These are phyloP conservation scores for Cyberlindnera xylosilytica DNA, from an alignment of 805 yeast species.

Conservation along the genomic window DNA sequence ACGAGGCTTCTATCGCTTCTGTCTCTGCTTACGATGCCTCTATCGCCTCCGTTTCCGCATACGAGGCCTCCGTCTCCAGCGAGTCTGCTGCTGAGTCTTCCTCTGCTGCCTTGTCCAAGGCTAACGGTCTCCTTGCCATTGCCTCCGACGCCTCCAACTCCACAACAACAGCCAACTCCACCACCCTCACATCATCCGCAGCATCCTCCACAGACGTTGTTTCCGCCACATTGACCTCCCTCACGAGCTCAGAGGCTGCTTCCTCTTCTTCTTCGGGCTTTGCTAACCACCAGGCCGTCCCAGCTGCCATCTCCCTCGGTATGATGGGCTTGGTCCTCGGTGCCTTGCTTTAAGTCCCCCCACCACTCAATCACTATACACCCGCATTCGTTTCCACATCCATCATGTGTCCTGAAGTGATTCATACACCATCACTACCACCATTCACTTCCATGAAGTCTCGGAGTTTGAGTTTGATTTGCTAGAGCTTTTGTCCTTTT, in stretches of 20 bases:
- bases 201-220: conserved; percentile 22
- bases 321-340: conserved; percentile 28
- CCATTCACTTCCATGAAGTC: conserved; percentile 1
- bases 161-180: conserved; percentile 30
- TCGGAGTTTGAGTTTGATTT: conserved; percentile 2
- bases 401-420: neutral
- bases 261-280: conserved; percentile 33
- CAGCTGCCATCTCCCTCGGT: conserved; percentile 28
- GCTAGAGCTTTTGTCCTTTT: neutral
- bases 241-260: conserved; percentile 22
- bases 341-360: conserved; percentile 22
- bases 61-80: conserved; percentile 15
- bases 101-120: conserved; percentile 29
- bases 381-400: neutral
- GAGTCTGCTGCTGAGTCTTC: conserved; percentile 16
- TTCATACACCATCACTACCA: neutral
- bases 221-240: conserved; percentile 21
- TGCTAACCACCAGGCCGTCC: conserved; percentile 26
- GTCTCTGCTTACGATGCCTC: conserved; percentile 18
- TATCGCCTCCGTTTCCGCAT: conserved; percentile 14
- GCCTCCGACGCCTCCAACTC: conserved; percentile 37
- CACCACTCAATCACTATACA: neutral
- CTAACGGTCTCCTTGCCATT: conserved; percentile 39
- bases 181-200: conserved; percentile 29
- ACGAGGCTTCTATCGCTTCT: conserved; percentile 13